Conservation (phyloP, 1,139 yeast genomes). For the Lodderomyces metapsilosis region DNA sequence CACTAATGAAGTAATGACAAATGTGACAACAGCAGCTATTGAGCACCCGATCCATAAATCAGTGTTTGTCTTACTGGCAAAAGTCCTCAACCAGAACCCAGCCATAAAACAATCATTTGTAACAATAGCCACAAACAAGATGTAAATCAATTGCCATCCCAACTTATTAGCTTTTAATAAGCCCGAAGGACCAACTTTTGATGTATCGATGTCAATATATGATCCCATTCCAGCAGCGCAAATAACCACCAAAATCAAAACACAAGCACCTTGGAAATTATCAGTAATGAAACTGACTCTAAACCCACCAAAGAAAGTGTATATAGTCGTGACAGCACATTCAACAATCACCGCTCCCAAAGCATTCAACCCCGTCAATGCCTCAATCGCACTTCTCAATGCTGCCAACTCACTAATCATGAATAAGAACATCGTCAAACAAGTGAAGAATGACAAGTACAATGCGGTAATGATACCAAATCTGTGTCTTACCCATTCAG, state of each 20-base stretch:
- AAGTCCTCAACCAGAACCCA: conserved; percentile 92
- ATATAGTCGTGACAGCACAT: conserved; percentile 82
- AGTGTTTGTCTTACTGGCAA: conserved; percentile 77
- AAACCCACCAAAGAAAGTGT: conserved; percentile 89
- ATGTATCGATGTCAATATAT: conserved; percentile 66
- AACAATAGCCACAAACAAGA: conserved; percentile 79
- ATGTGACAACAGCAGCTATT: conserved; percentile 67
- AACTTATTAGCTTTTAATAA: conserved; percentile 60
- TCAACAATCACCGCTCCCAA: conserved; percentile 83
- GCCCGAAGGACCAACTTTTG: conserved; percentile 63
- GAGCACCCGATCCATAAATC: conserved; percentile 76
- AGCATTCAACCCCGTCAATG: conserved; percentile 78
- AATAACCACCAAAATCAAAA: conserved; percentile 62
- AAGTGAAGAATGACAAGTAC: conserved; percentile 77
- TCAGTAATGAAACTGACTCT: conserved; percentile 87
- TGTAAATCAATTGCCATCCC: conserved; percentile 89
- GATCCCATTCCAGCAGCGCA: conserved; percentile 82
- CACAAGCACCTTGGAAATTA: conserved; percentile 78
- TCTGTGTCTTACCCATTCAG: conserved; percentile 91
- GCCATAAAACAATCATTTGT: conserved; percentile 89
- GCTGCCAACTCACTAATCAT: conserved; percentile 89
- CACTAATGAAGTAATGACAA: conserved; percentile 63
- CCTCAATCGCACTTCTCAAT: conserved; percentile 68
- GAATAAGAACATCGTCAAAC: conserved; percentile 81
- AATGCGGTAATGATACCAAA: conserved; percentile 72